Conservation (phyloP, 805 yeast species). For the Kluyveromyces siamensis region DNA sequence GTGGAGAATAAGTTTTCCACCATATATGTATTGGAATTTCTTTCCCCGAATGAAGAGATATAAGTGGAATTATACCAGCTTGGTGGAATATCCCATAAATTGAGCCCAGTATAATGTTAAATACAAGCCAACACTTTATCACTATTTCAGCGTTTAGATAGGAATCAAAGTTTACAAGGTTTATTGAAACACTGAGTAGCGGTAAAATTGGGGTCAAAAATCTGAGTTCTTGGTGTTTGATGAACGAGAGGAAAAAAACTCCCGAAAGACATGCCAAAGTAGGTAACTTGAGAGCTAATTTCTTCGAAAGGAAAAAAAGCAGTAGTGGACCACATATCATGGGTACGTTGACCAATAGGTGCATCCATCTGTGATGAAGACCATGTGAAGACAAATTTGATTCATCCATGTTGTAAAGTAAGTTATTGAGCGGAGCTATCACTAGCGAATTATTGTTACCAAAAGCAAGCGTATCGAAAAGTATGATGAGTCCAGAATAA, state of each 20-base stretch:
- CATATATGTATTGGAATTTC: slow-evolving; percentile 45
- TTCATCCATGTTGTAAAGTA: slow-evolving; percentile 54
- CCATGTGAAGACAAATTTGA: slow-evolving; percentile 73
- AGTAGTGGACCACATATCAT: slow-evolving; percentile 74
- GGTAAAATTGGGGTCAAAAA: slow-evolving; percentile 78
- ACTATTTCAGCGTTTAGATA: slow-evolving; percentile 11
- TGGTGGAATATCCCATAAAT: slow-evolving; percentile 83
- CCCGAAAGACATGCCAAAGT: slow-evolving; percentile 58
- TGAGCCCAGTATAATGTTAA: slow-evolving; percentile 49
- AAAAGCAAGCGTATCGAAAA: slow-evolving; percentile 47
- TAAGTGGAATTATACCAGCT: slow-evolving; percentile 75
- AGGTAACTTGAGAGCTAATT: slow-evolving; percentile 33
- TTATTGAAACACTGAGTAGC: slow-evolving; percentile 49
- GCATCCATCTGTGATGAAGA: slow-evolving; percentile 69
- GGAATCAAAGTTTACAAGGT: slow-evolving; percentile 28
- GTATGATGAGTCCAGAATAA: slow-evolving; percentile 32
- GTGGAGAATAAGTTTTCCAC: slow-evolving; percentile 96
- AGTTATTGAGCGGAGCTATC: slow-evolving; percentile 69
- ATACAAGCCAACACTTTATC: slow-evolving; percentile 45
- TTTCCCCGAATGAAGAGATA: slow-evolving; percentile 31
- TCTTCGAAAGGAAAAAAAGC: slow-evolving; percentile 33
- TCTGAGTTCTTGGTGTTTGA: slow-evolving; percentile 93
- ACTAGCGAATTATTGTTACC: slow-evolving; percentile 17
- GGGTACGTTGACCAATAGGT: slow-evolving; percentile 67
- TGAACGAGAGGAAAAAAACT: slow-evolving; percentile 46